Base-by-base conservation (phyloP, 1,284 basidiomycete species). In the Moniliophthora roreri region DNA sequence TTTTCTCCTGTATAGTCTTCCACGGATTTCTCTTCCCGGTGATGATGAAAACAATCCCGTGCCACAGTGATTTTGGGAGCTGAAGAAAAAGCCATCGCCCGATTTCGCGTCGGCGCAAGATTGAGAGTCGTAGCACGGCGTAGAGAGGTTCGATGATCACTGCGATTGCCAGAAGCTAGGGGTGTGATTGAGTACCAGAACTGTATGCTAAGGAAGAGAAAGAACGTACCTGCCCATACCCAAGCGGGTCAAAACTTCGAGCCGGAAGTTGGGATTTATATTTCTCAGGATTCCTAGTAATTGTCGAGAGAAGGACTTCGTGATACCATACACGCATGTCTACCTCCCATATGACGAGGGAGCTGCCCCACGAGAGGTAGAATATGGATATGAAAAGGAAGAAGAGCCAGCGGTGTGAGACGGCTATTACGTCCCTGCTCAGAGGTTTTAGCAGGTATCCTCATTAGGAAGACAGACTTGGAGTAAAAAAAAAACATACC, bases 11-110 rank as follows among this genome's bases (percentile, higher is more conserved):
- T 13, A 40, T 16, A 9, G 9, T 42, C 21, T 58, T 50, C 53
- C 55, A 57, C n/a, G 55, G 52, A 49, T 57, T 57, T 32, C 52
- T 52, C 21, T 49, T 48, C 9, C 55, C 55, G 0, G 55, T 57
- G 8, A 54, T 24, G 16, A 57, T 21, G 44, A 51, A 57, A 9
- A 57, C 37, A 20, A 51, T 35, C 7, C 45, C 55, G 21, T 54
- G 51, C 55, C 55, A 53, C 15, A 57, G 23, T 2, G 48, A 51
- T 16, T 15, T n/a, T 18, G 55, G 55, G 24, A 48, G 51, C 8
- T 46, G 10, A 26, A 39, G 48, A 6, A 6, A 6, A 21, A 49
- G 32, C 51, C 52, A 53, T 18, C 21, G 26, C 24, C 28, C 28
- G 2, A 48, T n/a, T 1, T 54, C 38, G 5, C 21, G 13, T n/a